Conservation (phyloP, 176 grass and related monocot species). For the Oropetium thomaeum region DNA sequence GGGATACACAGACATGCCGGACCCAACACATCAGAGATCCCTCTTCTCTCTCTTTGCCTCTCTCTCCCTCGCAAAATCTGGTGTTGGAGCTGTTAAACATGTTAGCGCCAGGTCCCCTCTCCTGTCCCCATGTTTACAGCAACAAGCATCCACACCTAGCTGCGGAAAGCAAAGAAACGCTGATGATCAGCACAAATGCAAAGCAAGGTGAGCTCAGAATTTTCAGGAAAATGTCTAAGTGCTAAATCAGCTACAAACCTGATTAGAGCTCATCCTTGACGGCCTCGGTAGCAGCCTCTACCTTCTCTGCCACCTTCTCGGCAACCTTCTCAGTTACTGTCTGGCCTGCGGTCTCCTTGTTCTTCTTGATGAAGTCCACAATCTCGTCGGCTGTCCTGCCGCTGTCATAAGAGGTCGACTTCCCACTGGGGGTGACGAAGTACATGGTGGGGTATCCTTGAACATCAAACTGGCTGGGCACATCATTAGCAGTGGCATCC, state of each 20-base stretch:
- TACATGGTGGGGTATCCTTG: conserved; percentile 88
- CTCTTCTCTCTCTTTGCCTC: no score
- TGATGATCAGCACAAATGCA: not conserved
- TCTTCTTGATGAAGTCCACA: conserved; percentile 61
- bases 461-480: conserved; percentile 60
- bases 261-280: conserved; percentile 68
- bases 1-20: conserved; percentile 14
- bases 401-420: conserved; percentile 43
- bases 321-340: conserved; percentile 6
- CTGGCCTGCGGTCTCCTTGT: conserved; percentile 46
- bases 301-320: not conserved
- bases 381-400: conserved; percentile 66
- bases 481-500: conserved; percentile 82
- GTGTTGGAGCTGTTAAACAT: conserved; percentile 2
- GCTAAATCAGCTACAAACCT: not conserved
- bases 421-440: conserved; percentile 71
- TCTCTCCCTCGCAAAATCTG: conserved; percentile 19
- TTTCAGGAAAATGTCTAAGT: not conserved
- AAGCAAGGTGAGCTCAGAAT: not conserved
- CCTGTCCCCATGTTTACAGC: conserved; percentile 14
- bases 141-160: not conserved
- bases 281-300: not conserved
- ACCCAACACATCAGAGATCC: not conserved
- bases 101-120: conserved; percentile 17
- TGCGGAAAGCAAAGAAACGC: not conserved